These are phyloP conservation scores for Coemansia sp. DNA, from an alignment of 192 early-diverging fungal species.

Conservation along the genomic window DNA sequence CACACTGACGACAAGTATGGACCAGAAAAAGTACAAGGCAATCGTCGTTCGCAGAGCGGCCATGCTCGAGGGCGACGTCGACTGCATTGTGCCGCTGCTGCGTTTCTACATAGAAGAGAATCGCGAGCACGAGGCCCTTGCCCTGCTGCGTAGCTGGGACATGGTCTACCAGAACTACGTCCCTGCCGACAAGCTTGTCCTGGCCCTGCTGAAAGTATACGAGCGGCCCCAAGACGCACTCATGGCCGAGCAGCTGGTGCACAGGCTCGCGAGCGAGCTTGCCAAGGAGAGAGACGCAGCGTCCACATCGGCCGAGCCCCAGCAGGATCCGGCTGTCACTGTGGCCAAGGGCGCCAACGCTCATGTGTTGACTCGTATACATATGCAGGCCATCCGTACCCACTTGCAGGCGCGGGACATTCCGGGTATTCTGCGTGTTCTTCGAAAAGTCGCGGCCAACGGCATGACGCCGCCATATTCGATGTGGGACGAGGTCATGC, in stretches of 20 bases:
- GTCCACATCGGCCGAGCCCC: neutral
- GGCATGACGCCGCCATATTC: constrained; percentile 8
- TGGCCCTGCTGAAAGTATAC: constrained; percentile 39
- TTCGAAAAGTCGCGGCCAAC: constrained; percentile 19
- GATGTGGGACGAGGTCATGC: constrained; percentile 32
- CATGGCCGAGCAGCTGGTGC: neutral
- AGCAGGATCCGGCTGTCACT: neutral
- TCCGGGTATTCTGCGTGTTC: constrained; percentile 18
- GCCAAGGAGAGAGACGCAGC: neutral
- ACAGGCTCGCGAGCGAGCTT: constrained; percentile 1
- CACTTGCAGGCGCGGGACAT: constrained; percentile 27
- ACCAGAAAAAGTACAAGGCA: constrained; percentile 2
- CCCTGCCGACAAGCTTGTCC: constrained; percentile 28
- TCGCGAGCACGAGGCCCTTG: constrained; percentile 21
- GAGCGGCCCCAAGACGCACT: constrained; percentile 17
- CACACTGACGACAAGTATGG: neutral
- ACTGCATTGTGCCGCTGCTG: constrained; percentile 40
- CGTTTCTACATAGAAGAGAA: constrained; percentile 26
- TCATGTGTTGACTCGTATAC: neutral
- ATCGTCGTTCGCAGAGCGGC: constrained; percentile 3
- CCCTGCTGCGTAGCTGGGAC: constrained; percentile 42
- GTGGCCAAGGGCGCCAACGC: neutral
- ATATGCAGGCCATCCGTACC: constrained; percentile 15
- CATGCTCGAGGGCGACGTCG: constrained; percentile 26
- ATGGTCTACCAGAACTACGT: constrained; percentile 16